Evolutionary conservation across 805 yeast genomes (phyloP), one percentile per base, ranked within the genome.

Genomic region (Yamadazyma nakazawae): DNA sequence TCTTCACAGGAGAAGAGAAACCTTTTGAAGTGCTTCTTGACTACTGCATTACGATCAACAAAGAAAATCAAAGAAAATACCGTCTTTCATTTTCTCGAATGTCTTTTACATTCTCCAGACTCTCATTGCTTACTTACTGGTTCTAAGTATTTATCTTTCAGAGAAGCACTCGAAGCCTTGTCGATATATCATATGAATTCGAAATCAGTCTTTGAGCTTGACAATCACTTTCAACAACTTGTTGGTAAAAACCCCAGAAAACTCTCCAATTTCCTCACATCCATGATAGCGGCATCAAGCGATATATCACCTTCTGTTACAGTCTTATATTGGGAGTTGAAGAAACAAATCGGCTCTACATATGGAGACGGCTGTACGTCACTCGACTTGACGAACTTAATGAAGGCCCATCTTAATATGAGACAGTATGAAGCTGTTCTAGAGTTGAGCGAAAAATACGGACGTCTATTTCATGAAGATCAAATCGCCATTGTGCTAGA

Each of bases 401-500:
- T 71, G 75, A 41, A 26, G 12, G 66, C 75, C 5, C 54, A 57
- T 31, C 53, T 52, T 30, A 30, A 50, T 13, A 40, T 60, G 25
- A 54, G 61, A 28, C 46, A 58, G 7, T 57, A 54, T 51, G 55
- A 55, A 13, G 50, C 50, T 26, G 62, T 61, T 2, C 28, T 62
- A 11, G 54, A 59, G 1, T 45, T 71, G 2, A 76, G 79, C 56
- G 56, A 68, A 7, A 42, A 56, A 11, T 47, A 68, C 50, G 71
- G 75, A 0, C 46, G 58, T 1, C 63, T 80, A 7, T 83, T 78
- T 34, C 60, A 64, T 44, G 76, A 74, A 38, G 60, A 60, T 14
- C 85, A 78, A 49, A 74, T 74, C 39, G 80, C 75, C 44, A 66
- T 76, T 12, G 51, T 82, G 18, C 64, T 83, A 37, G 54, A 64